Conservation (phyloP, 2,329 filamentous ascomycete genomes). For the Drechmeria coniospora region DNA sequence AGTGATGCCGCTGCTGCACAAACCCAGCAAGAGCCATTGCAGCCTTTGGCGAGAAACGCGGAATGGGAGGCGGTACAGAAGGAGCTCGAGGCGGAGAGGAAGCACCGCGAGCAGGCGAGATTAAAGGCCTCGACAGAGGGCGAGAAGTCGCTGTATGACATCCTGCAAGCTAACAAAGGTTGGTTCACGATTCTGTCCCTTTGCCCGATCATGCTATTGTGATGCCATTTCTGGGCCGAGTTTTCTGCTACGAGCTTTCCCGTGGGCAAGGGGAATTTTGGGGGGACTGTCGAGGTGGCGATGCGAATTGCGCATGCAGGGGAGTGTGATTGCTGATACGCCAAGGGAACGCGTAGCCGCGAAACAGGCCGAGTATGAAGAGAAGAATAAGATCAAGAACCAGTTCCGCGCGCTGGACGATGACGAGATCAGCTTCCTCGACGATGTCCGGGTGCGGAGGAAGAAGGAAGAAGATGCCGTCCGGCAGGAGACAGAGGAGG, state of each 20-base stretch:
- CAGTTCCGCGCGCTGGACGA: slow-evolving; percentile 67
- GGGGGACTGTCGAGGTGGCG: too few relatives aligned
- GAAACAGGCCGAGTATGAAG: slow-evolving; percentile 72
- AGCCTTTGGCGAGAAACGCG: slow-evolving; percentile 9
- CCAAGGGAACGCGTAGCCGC: slow-evolving; percentile 33
- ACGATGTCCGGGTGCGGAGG: slow-evolving; percentile 36
- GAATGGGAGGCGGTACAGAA: slow-evolving; percentile 52
- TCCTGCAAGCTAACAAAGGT: slow-evolving; percentile 74
- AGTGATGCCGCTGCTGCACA: too few relatives aligned
- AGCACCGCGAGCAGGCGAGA: slow-evolving; percentile 34
- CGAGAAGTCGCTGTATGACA: slow-evolving; percentile 55
- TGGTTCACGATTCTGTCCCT: slow-evolving; percentile 1
- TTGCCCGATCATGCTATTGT: background rate
- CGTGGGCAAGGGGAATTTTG: too few relatives aligned
- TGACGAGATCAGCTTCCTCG: slow-evolving; percentile 63
- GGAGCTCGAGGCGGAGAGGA: slow-evolving; percentile 46
- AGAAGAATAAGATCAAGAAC: slow-evolving; percentile 53
- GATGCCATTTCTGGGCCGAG: too few relatives aligned
- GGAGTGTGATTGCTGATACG: background rate
- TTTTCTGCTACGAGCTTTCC: too few relatives aligned
- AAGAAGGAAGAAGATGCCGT: slow-evolving; percentile 38
- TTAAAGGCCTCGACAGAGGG: slow-evolving; percentile 23
- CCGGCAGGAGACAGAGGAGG: slow-evolving; percentile 39
- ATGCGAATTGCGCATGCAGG: too few relatives aligned
- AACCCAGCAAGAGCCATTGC: slow-evolving; percentile 7